Base-by-base conservation (phyloP, 2,329 filamentous ascomycete genomes). In the Cadophora sp. region DNA sequence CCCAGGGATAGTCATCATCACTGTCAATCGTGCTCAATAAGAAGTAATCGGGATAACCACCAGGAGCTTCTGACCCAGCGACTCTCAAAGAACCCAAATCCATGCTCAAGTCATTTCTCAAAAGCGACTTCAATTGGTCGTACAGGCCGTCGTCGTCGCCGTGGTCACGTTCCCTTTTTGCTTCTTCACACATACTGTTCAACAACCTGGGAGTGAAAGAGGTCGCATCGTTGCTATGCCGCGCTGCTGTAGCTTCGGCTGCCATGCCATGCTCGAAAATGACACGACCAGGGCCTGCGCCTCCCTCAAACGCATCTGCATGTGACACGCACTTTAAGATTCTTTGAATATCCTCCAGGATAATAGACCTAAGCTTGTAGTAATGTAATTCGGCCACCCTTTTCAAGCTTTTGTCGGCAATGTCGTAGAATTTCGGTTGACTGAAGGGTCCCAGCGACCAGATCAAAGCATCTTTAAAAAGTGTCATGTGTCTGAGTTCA, bases 1-100 rank as follows among this genome's bases (percentile, higher is more conserved):
- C 55, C 55, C 55, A 58, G 4, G 55, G 55, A 39, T 58, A 58
- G 16, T 58, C 55, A 16, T 41, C 36, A 24, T 58, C 55, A 2
- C 11, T n/a, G 1, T 43, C 36, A n/a, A 58, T 58, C 3, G n/a
- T 58, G 20, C 36, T 58, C 2, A 24, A 7, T 2, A 58, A 20
- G 16, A 58, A 58, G 36, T 24, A 8, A 6, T 43, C 55, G 22
- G 20, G 18, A 39, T 4, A 41, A 39, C 9, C 22, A 39, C 9
- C 22, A 6, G 33, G 11, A 39, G 8, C 36, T 22, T 36, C 20
- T 4, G 18, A 22, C 8, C 53, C 53, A 56, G 53, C 30, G 9
- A 8, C n/a, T 8, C 20, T n/a, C 11, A 14, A 14, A 1, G 4
- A 1, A 13, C 53, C 33, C 9, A 3, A 22, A 11, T 33, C 5